Evolutionary conservation across 805 yeast species (phyloP).

Genomic region (Jamesozyma gamospora): DNA sequence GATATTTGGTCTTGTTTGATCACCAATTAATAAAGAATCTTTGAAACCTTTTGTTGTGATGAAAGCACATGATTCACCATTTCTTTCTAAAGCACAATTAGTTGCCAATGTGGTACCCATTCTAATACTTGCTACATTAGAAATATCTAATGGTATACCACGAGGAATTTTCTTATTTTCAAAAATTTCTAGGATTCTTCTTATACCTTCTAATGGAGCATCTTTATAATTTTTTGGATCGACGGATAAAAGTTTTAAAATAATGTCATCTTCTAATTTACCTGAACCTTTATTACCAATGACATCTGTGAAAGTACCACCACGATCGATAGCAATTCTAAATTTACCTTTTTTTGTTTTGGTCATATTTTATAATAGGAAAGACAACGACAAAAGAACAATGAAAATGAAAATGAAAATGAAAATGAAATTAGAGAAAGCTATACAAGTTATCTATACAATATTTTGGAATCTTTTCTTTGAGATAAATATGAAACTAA

Average conservation of each 20-base stretch:
- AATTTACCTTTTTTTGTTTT: slow-evolving; percentile 6
- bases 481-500: no score
- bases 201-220: slow-evolving; percentile 88
- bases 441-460: no score
- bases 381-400: no score
- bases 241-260: slow-evolving; percentile 74
- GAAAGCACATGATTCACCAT: slow-evolving; percentile 81
- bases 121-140: slow-evolving; percentile 55
- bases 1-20: slow-evolving; percentile 83
- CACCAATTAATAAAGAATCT: slow-evolving; percentile 76
- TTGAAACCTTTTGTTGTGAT: slow-evolving; percentile 82
- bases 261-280: slow-evolving; percentile 44
- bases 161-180: slow-evolving; percentile 48
- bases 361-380: background rate
- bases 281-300: slow-evolving; percentile 41
- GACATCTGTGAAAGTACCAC: slow-evolving; percentile 89
- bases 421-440: no score
- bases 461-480: no score
- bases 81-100: slow-evolving; percentile 84
- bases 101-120: slow-evolving; percentile 97
- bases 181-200: slow-evolving; percentile 60
- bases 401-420: no score
- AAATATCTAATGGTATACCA: slow-evolving; percentile 49
- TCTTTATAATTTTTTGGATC: slow-evolving; percentile 82
- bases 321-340: slow-evolving; percentile 47